Evolutionary conservation across 306 rosid species (phyloP).

Genomic region (Lupinus albus): DNA sequence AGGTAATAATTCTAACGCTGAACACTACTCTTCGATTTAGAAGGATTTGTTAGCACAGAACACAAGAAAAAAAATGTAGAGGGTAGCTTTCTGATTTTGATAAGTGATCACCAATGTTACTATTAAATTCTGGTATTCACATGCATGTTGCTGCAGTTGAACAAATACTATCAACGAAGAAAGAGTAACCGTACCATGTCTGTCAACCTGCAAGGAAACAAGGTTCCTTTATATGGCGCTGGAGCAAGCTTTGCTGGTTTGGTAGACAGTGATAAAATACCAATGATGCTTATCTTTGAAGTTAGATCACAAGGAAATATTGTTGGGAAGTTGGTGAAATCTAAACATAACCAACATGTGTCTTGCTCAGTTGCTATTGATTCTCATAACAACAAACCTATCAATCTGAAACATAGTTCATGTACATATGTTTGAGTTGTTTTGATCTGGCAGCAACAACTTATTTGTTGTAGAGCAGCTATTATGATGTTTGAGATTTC

Average conservation of each 20-base stretch:
- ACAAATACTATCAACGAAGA: constrained; percentile 75
- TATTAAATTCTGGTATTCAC: constrained; percentile 9
- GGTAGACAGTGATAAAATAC: constrained; percentile 51
- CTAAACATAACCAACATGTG: constrained; percentile 55
- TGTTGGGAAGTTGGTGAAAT: constrained; percentile 73
- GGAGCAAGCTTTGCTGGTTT: constrained; percentile 62
- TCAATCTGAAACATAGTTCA: constrained; percentile 54
- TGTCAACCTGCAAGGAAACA: constrained; percentile 66
- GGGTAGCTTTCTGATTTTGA: not conserved
- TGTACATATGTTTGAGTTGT: constrained; percentile 55
- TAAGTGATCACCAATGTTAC: constrained; percentile 2
- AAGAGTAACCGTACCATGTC: constrained; percentile 53
- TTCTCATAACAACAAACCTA: constrained; percentile 52
- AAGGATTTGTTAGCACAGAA: constrained; percentile 19
- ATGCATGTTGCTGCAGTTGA: constrained; percentile 51
- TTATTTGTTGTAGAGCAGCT: constrained; percentile 27
- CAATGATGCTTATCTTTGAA: constrained; percentile 65
- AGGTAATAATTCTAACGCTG: constrained; percentile 52
- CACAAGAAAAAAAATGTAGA: not conserved
- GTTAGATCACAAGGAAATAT: constrained; percentile 60
- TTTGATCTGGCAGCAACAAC: constrained; percentile 1
- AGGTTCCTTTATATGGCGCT: constrained; percentile 81
- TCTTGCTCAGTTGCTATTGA: constrained; percentile 56
- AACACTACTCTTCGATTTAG: not conserved
- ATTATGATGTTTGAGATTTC: constrained; percentile 20